A percentile compares a stretch with the other conserved stretches of the same genome.
Evolutionary conservation across 768 basidiomycete genomes (phyloP).

Genomic region (Fomitopsis serialis): DNA sequence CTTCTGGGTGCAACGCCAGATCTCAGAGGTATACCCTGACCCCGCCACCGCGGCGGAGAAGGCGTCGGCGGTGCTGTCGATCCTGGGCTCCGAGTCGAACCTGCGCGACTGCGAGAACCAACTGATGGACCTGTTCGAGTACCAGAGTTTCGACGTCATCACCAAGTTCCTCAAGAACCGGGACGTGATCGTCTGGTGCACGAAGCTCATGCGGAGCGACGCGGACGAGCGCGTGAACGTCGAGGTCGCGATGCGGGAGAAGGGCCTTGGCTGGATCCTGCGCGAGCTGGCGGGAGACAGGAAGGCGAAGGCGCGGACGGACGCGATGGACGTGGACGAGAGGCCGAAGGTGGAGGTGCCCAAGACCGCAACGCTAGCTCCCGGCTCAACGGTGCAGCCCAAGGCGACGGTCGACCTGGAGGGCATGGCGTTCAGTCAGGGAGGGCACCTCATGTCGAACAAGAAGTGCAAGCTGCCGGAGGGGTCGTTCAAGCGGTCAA

Average conservation of each 20-base stretch:
- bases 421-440: constrained; percentile 93
- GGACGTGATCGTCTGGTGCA: constrained; percentile 97
- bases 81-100: constrained; percentile 82
- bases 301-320: constrained; percentile 46
- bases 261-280: constrained; percentile 93
- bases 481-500: constrained; percentile 93
- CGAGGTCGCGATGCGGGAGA: constrained; percentile 98
- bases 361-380: constrained; percentile 80
- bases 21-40: constrained; percentile 88
- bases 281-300: constrained; percentile 83
- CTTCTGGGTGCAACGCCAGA: constrained; percentile 97
- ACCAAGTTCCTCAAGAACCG: constrained; percentile 91
- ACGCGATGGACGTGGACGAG: constrained; percentile 80
- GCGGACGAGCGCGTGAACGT: constrained; percentile 88
- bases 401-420: constrained; percentile 86
- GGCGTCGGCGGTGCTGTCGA: constrained; percentile 74
- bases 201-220: constrained; percentile 85
- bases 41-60: constrained; percentile 93
- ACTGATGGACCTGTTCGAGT: constrained; percentile 96
- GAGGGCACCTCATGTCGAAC: constrained; percentile 96
- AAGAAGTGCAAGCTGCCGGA: constrained; percentile 98
- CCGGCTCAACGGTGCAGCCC: constrained; percentile 84
- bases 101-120: constrained; percentile 93
- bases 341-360: constrained; percentile 49
- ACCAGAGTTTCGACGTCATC: constrained; percentile 84